These are phyloP conservation scores for Acanthamoeba lugdunensis DNA, from an alignment of 208 protist species.

Conservation along the genomic window DNA sequence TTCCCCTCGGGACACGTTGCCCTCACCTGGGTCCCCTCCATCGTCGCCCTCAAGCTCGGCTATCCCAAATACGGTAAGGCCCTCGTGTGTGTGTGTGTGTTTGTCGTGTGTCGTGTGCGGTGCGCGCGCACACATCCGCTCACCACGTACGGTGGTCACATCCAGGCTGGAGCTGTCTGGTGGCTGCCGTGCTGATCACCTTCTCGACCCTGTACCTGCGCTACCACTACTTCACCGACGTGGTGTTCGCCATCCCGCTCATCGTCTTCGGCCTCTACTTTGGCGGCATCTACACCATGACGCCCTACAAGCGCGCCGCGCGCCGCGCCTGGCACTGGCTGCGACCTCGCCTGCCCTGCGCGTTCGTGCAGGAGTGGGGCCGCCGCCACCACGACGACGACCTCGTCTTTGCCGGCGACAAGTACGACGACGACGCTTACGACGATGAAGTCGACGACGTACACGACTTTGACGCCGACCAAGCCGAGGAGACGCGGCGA, in stretches of 20 bases:
- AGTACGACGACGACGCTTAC: not conserved
- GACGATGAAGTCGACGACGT: not conserved
- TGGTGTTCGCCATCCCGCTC: conserved; percentile 39
- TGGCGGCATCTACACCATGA: conserved; percentile 20
- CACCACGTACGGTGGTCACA: not conserved
- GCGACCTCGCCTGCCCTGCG: conserved; percentile 23
- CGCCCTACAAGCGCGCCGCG: conserved; percentile 39
- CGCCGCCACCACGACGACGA: not conserved
- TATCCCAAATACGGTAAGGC: conserved; percentile 43
- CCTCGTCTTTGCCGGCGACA: not conserved
- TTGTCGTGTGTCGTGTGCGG: not conserved
- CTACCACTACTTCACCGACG: conserved; percentile 60
- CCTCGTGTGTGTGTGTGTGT: not conserved
- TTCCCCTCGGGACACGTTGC: conserved; percentile 46
- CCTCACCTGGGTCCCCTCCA: conserved; percentile 38
- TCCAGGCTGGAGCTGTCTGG: conserved; percentile 23
- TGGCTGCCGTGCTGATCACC: conserved; percentile 46
- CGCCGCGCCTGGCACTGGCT: conserved; percentile 17
- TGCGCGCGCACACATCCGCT: not conserved
- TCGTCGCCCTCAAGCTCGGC: conserved; percentile 43
- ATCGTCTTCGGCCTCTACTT: conserved; percentile 52
- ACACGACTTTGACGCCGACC: not conserved
- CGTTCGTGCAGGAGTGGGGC: conserved; percentile 23
- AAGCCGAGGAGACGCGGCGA: too few species aligned
- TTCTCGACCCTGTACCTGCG: conserved; percentile 57